These are phyloP conservation scores for Lunasporangiospora selenospora DNA, from an alignment of 192 early-diverging fungal species.

Conservation along the genomic window DNA sequence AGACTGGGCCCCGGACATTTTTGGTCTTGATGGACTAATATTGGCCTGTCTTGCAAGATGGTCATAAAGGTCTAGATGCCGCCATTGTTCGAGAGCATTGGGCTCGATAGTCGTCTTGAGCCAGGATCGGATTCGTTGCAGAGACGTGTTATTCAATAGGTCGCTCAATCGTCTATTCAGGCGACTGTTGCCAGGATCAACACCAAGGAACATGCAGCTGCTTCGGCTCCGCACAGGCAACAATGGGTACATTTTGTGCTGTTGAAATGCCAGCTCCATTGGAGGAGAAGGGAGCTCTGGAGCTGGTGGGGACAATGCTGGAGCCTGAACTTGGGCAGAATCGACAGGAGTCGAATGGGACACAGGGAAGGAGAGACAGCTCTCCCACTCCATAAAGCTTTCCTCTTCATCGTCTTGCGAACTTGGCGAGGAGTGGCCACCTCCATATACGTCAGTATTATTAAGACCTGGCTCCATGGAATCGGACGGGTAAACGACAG, in stretches of 20 bases:
- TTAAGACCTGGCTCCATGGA: no score
- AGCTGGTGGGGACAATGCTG: background rate
- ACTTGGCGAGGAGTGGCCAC: no score
- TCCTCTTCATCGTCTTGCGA: no score
- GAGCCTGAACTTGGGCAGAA: background rate
- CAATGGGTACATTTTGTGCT: constrained; percentile 10
- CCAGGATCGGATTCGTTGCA: constrained; percentile 28
- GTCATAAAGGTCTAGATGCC: constrained; percentile 9
- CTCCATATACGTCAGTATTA: no score
- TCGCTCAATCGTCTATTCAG: constrained; percentile 14
- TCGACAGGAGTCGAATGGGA: constrained; percentile 3
- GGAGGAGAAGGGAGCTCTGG: background rate
- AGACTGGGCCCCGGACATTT: no score
- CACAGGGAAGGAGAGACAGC: constrained; percentile 15
- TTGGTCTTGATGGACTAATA: no score
- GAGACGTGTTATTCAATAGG: constrained; percentile 22
- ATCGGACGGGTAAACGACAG: background rate
- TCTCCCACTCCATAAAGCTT: constrained; percentile 18
- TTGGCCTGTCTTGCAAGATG: background rate
- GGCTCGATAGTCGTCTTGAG: constrained; percentile 21
- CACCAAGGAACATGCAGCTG: constrained; percentile 19
- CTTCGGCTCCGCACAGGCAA: constrained; percentile 19
- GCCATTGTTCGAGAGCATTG: constrained; percentile 23
- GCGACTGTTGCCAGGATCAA: background rate
- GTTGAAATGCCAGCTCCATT: constrained; percentile 2